Base-by-base conservation (phyloP, 768 basidiomycete species). In the Lyophyllum shimeji region DNA sequence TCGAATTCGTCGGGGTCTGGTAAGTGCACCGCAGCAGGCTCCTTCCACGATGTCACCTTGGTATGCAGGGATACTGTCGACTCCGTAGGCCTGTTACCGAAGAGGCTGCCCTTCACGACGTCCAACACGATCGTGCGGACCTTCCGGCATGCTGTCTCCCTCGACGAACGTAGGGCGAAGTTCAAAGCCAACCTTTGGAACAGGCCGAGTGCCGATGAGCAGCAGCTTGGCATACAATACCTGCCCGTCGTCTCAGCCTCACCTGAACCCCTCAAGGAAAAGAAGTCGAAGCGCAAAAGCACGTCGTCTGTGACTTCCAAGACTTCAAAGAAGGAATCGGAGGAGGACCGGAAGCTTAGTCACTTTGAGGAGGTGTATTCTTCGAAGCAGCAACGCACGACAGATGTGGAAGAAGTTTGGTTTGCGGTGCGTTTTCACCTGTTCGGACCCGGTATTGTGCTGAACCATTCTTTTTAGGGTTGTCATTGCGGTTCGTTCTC, bases 321-420 rank as follows among this genome's bases (percentile, higher is more conserved):
- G 25, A 31, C 39, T 24, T 27, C n/a, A 11, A 44, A 24, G 27
- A 56, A 45, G 25, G 18, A 57, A 43, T 44, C 53, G 17, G 37
- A 59, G 34, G 51, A 63, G 17, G 71, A 75, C 15, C 58, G 61
- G 37, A 60, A 53, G 8, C 56, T 72, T 40, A 67, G 65, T 18
- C 60, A 62, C 8, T 62, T 70, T 29, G 77, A 78, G 57, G 57
- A 60, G n/a, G 64, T 67, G 43, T 73, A 72, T 47, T 68, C 74
- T 6, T 60, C 60, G 46, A 57, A 65, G 43, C 46, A 56, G 7
- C 53, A 51, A 18, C 39, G 49, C 33, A 46, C 20, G 3, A 78
- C 76, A 0, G 70, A 81, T 59, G 69, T 86, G n/a, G 74, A 81
- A 52, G 85, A 89, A 62, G 86, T 89, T 1, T 88, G 86, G 85